Evolutionary conservation across 768 basidiomycete genomes (phyloP).

Genomic region (Podaxis sp.): DNA sequence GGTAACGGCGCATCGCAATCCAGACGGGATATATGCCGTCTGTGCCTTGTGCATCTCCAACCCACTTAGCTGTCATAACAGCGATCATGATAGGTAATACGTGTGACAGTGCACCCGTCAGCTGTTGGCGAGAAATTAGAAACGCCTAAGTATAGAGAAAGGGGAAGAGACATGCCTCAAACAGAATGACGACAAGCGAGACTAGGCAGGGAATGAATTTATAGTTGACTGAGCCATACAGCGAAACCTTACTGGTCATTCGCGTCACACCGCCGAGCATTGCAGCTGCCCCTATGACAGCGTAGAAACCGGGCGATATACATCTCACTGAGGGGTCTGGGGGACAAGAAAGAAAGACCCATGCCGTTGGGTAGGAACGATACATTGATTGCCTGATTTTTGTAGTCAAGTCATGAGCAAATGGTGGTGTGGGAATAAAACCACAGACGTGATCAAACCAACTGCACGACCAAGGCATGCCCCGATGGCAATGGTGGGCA

Average conservation of each 20-base stretch:
- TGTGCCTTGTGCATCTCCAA: constrained; percentile 67
- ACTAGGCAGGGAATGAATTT: constrained; percentile 37
- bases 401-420: constrained; percentile 10
- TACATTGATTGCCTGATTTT: constrained; percentile 60
- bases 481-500: constrained; percentile 75
- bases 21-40: constrained; percentile 72
- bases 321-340: constrained; percentile 69
- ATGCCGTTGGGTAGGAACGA: constrained; percentile 62
- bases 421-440: background rate
- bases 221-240: background rate
- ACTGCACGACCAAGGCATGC: constrained; percentile 72
- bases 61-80: constrained; percentile 77
- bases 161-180: constrained; percentile 46
- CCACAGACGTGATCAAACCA: constrained; percentile 61
- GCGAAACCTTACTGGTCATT: constrained; percentile 60
- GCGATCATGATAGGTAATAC: constrained; percentile 83
- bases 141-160: background rate
- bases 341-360: constrained; percentile 72
- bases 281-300: constrained; percentile 73
- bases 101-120: constrained; percentile 79
- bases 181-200: constrained; percentile 74
- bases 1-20: constrained; percentile 71
- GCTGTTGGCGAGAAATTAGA: constrained; percentile 31
- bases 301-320: constrained; percentile 75
- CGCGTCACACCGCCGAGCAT: constrained; percentile 77